Base-by-base conservation (phyloP, 2,329 filamentous ascomycete genomes). In the Venturia oleaginea region DNA sequence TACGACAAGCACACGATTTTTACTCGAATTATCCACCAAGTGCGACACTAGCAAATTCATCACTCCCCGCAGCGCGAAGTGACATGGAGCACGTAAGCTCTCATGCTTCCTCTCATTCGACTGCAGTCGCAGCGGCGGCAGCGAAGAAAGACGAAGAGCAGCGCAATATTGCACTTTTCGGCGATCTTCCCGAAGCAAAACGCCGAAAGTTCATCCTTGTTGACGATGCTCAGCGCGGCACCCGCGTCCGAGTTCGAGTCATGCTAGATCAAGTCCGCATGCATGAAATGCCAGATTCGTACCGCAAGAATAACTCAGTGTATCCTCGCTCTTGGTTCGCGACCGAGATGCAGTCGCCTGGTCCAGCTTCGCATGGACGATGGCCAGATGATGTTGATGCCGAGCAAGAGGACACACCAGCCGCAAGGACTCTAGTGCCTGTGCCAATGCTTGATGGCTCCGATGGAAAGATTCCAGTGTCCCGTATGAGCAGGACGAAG, bases 171-270 rank as follows among this genome's bases (percentile, higher is more conserved):
- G 86, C 86, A 60, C 84, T 97, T 55, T 97, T 97, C 75, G 91
- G 91, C 60, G 89, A 94, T 68, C 84, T 96, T 62, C 92, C 92
- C 1, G 91, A 94, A 71, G 87, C 88, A 62, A 96, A 96, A 79
- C 91, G 91, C 72, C 89, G 93, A 73, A 97, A 97, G 76, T 97
- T 97, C 76, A 96, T 97, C 69, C 84, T 97, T 11, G 92, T 97
- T 34, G 92, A 97, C 69, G 93, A 97, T 74, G 87, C 86, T 62
- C 89, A 92, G 67, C 88, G 91, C 42, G 89, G 88, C 62, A 88
- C 86, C 61, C 85, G 92, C 51, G 87, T 97, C 1, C 87, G 93
- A 19, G 92, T 97, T 57, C 89, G 92, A 67, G 92, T 97, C 62
- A 94, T 90, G 67, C 85, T 99, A n/a, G 91, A 97, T 72, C 87